A percentile compares a stretch with the other conserved stretches of the same genome.
Evolutionary conservation across 208 protist species (phyloP).

Genomic region (Naegleria lovaniensis): DNA sequence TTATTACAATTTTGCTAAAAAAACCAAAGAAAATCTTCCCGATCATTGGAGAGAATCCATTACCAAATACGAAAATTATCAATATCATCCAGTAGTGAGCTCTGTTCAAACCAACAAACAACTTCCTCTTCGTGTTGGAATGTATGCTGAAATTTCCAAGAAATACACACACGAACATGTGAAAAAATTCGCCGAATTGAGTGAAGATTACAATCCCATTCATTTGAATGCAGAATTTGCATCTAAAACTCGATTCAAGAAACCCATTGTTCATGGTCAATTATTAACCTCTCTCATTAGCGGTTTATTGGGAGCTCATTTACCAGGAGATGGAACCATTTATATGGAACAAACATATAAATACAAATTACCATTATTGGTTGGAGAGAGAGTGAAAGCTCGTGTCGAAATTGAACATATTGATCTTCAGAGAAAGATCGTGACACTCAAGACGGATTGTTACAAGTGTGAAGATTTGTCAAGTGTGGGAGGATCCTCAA

Average conservation of each 20-base stretch:
- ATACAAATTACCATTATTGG: not conserved
- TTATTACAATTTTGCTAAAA: slow-evolving; percentile 14
- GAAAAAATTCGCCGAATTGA: not conserved
- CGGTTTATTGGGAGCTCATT: not conserved
- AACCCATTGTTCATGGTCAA: slow-evolving; percentile 22
- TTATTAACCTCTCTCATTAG: not conserved
- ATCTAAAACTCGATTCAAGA: not conserved
- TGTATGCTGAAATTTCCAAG: not conserved
- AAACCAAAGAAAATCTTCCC: not conserved
- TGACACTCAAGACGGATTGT: not conserved
- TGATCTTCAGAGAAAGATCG: not conserved
- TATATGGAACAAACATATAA: not conserved
- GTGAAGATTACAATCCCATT: slow-evolving; percentile 19
- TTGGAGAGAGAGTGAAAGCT: slow-evolving; percentile 11
- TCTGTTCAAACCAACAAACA: not conserved
- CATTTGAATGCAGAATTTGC: slow-evolving; percentile 19
- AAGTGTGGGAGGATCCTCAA: no score
- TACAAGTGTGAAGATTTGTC: not conserved
- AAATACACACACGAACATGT: not conserved
- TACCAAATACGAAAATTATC: not conserved
- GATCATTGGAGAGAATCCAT: not conserved
- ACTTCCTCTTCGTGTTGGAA: not conserved
- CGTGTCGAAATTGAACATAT: not conserved
- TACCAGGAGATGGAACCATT: not conserved
- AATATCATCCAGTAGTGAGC: not conserved